phyloP scores from a whole-genome alignment of 768 basidiomycete species.

The Dentipellis fragilis region DNA sequence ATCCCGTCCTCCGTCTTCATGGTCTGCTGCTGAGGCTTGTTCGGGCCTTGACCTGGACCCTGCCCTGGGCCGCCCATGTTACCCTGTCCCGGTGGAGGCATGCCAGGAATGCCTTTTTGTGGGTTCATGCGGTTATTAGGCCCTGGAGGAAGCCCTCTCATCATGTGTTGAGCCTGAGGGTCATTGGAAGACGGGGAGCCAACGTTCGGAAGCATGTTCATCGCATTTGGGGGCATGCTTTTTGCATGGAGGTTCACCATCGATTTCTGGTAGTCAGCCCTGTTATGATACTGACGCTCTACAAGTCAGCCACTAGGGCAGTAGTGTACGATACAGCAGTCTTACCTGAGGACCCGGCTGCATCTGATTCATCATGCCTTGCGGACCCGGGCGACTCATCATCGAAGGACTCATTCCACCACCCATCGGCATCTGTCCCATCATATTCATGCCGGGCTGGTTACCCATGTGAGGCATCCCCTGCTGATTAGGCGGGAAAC shows the following conservation, averaged over 20 bases:
- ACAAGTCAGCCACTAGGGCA: not conserved
- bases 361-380: conserved; percentile 29
- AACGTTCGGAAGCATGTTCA: conserved; percentile 1
- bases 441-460: conserved; percentile 21
- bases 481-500: conserved; percentile 20
- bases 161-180: conserved; percentile 3
- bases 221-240: not conserved
- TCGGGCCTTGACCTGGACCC: not conserved
- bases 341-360: conserved; percentile 19
- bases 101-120: conserved; percentile 10
- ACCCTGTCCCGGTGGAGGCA: conserved; percentile 16
- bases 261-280: not conserved
- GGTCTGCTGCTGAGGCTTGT: conserved; percentile 6
- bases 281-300: not conserved
- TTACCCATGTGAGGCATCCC: conserved; percentile 19
- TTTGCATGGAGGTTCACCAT: not conserved
- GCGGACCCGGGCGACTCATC: conserved; percentile 26
- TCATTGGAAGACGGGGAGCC: conserved; percentile 3
- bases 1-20: conserved; percentile 5
- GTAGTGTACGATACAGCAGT: not conserved
- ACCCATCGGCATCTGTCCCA: conserved; percentile 24
- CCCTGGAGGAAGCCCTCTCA: conserved; percentile 1
- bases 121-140: conserved; percentile 4
- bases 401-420: conserved; percentile 27
- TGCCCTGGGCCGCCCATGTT: conserved; percentile 2